These are phyloP conservation scores for Cucumis cinereus DNA, from an alignment of 306 rosid genomes.

Conservation along the genomic window DNA sequence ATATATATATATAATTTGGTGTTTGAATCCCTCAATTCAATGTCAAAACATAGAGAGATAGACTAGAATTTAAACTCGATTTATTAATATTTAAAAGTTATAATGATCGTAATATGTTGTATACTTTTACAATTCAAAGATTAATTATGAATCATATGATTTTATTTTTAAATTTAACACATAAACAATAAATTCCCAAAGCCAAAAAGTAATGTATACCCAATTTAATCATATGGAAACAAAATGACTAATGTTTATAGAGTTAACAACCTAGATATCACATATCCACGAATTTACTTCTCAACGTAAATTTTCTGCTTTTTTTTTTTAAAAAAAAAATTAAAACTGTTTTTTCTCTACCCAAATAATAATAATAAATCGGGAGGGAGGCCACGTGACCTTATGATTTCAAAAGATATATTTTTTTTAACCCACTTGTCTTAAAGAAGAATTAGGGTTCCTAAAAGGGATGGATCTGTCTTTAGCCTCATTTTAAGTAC, in stretches of 20 bases:
- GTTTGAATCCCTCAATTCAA: background rate
- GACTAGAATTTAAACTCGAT: too few relatives aligned
- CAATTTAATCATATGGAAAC: background rate
- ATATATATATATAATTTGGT: too few relatives aligned
- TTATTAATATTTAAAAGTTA: too few relatives aligned
- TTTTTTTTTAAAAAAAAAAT: too few relatives aligned
- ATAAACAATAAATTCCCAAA: too few relatives aligned
- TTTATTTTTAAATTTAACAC: background rate
- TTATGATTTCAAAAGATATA: background rate
- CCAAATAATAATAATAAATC: background rate
- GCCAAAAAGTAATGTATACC: background rate
- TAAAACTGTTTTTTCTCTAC: background rate
- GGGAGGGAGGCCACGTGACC: background rate
- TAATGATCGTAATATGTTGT: too few relatives aligned
- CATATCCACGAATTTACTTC: background rate
- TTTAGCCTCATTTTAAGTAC: background rate
- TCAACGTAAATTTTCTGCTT: background rate
- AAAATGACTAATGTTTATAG: background rate
- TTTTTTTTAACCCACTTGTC: background rate
- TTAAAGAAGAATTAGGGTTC: constrained; percentile 1
- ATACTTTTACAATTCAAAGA: background rate
- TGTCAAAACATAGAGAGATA: too few relatives aligned
- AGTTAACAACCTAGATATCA: background rate
- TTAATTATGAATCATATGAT: too few relatives aligned
- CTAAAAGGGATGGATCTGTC: constrained; percentile 7